These are phyloP conservation scores for Phytopythium sindhum DNA, from an alignment of 352 stramenopile genomes.

Conservation along the genomic window DNA sequence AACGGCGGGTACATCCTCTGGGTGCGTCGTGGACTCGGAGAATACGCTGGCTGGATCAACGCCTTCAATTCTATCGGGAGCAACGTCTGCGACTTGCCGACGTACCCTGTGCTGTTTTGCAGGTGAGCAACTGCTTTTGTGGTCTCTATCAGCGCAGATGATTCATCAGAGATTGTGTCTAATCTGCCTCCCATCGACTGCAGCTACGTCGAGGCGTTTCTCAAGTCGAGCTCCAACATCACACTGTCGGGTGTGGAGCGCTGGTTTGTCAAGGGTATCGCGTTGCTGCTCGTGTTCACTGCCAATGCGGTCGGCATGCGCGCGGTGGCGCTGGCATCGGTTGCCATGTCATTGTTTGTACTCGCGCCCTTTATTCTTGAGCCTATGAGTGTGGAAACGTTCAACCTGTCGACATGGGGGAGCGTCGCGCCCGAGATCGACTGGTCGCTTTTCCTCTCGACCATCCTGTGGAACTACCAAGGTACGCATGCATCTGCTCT, in stretches of 20 bases:
- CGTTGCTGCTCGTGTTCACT: slow-evolving; percentile 66
- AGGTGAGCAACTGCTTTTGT: slow-evolving; percentile 16
- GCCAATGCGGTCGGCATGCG: slow-evolving; percentile 78
- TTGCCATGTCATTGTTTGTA: slow-evolving; percentile 83
- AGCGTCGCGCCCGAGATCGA: slow-evolving; percentile 64
- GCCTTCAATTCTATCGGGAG: slow-evolving; percentile 83
- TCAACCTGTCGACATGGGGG: slow-evolving; percentile 73
- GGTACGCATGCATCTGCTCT: slow-evolving; percentile 17
- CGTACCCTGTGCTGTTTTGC: slow-evolving; percentile 83
- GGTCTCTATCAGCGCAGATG: neutral
- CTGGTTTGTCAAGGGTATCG: slow-evolving; percentile 70
- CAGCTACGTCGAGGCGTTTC: slow-evolving; percentile 78
- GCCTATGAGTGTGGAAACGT: slow-evolving; percentile 63
- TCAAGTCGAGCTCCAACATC: slow-evolving; percentile 56
- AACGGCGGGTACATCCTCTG: slow-evolving; percentile 86
- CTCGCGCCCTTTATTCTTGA: slow-evolving; percentile 78
- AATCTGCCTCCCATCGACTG: neutral
- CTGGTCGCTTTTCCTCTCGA: slow-evolving; percentile 85
- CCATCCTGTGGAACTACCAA: slow-evolving; percentile 87
- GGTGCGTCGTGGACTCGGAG: slow-evolving; percentile 74
- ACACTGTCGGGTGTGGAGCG: slow-evolving; percentile 43
- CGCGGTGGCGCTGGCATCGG: slow-evolving; percentile 63
- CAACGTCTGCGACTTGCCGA: slow-evolving; percentile 83
- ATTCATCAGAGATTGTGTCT: neutral
- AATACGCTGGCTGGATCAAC: slow-evolving; percentile 83